These are phyloP conservation scores for Onygenales sp. DNA, from an alignment of 2,329 filamentous ascomycete genomes.

Conservation along the genomic window DNA sequence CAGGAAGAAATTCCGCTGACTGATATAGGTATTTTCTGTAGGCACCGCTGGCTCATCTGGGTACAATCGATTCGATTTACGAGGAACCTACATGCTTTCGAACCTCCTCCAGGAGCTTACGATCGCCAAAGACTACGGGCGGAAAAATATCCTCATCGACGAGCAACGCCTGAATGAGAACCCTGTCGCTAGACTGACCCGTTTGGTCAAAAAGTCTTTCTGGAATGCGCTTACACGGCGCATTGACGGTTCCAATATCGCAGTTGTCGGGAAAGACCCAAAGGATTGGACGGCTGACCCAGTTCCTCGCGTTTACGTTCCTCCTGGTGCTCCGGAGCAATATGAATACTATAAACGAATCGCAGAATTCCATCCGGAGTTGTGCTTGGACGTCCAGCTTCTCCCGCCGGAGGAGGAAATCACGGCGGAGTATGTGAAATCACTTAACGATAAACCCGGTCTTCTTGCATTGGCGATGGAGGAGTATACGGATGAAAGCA, in stretches of 20 bases:
- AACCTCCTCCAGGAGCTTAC: conserved; percentile 93
- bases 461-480: conserved; percentile 86
- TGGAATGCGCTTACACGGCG: conserved; percentile 85
- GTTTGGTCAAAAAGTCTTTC: conserved; percentile 81
- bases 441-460: conserved; percentile 79
- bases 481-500: conserved; percentile 56
- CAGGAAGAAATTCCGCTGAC: conserved; percentile 16
- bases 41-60: conserved; percentile 80
- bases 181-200: conserved; percentile 75
- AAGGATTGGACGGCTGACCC: conserved; percentile 94
- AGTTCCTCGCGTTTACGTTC: conserved; percentile 84
- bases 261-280: conserved; percentile 75
- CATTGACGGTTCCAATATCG: conserved; percentile 73
- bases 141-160: conserved; percentile 82
- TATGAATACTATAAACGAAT: conserved; percentile 79
- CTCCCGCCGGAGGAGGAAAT: conserved; percentile 56
- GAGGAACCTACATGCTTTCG: conserved; percentile 94
- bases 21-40: conserved; percentile 60
- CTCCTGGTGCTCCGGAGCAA: conserved; percentile 74
- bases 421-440: conserved; percentile 69
- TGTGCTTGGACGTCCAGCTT: conserved; percentile 76
- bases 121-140: conserved; percentile 80
- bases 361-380: conserved; percentile 67
- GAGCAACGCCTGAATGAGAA: conserved; percentile 91
- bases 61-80: conserved; percentile 78